Percentiles rank a stretch among this genome's conserved stretches.
These are phyloP conservation scores for Davidsoniella virescens DNA, from an alignment of 2,329 filamentous ascomycete species.

Conservation along the genomic window DNA sequence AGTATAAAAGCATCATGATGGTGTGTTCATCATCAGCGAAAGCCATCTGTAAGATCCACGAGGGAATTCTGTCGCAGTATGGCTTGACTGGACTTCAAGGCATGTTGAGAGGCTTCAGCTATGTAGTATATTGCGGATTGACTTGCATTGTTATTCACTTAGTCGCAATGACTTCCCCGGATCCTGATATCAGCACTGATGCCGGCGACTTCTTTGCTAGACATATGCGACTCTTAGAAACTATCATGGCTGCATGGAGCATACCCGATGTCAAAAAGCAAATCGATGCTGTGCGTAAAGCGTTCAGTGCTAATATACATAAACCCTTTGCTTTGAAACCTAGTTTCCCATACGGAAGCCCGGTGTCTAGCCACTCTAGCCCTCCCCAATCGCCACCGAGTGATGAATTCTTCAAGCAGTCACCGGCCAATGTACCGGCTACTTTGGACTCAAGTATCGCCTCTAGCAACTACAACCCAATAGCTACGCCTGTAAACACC, in stretches of 20 bases:
- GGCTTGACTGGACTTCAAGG: conserved; percentile 68
- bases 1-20: conserved; percentile 79
- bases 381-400: conserved; percentile 33
- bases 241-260: conserved; percentile 66
- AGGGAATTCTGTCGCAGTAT: conserved; percentile 61
- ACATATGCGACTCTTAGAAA: conserved; percentile 86
- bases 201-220: conserved; percentile 79
- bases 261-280: conserved; percentile 83
- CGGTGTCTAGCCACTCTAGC: conserved; percentile 48
- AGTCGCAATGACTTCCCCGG: conserved; percentile 84
- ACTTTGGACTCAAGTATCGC: conserved; percentile 6
- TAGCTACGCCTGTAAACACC: conserved; percentile 4
- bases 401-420: conserved; percentile 6
- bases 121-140: conserved; percentile 81
- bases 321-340: conserved; percentile 82
- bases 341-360: conserved; percentile 74
- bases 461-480: conserved; percentile 1
- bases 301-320: conserved; percentile 72
- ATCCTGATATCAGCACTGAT: conserved; percentile 71
- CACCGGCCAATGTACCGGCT: conserved; percentile 3
- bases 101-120: conserved; percentile 90
- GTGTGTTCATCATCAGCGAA: conserved; percentile 76
- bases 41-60: conserved; percentile 69
- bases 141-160: conserved; percentile 88
- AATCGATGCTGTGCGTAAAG: conserved; percentile 74